Conservation (phyloP, 257 asterid genomes). For the Anisodus tanguticus region DNA sequence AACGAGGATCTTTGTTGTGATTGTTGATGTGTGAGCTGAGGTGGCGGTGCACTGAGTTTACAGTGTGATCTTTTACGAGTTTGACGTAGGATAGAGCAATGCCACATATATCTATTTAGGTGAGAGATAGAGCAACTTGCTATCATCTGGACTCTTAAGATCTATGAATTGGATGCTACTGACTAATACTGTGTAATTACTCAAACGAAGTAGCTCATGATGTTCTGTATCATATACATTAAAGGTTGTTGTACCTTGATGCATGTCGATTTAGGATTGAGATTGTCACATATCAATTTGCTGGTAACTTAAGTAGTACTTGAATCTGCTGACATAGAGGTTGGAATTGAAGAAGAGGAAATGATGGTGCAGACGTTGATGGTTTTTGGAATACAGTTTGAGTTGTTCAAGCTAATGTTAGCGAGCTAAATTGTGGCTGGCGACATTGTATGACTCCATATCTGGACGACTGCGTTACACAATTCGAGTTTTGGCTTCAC, state of each 20-base stretch:
- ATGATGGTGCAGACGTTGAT: background rate
- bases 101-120: background rate
- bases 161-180: background rate
- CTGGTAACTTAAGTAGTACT: background rate
- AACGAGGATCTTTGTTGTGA: constrained; percentile 6
- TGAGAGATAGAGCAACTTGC: background rate
- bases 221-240: background rate
- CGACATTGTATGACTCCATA: background rate
- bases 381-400: background rate
- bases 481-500: background rate
- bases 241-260: background rate
- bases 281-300: background rate
- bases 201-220: background rate
- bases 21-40: background rate
- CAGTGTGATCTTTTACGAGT: constrained; percentile 6
- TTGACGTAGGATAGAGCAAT: constrained; percentile 14
- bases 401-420: background rate
- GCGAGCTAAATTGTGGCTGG: background rate
- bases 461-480: background rate
- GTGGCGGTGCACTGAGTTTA: background rate
- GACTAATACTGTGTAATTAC: background rate
- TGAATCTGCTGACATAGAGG: background rate
- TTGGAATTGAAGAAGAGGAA: background rate
- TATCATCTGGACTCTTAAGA: background rate
- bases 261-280: background rate